Conservation (phyloP, 331 rosid species). For the Erythrophleum ivorense region DNA sequence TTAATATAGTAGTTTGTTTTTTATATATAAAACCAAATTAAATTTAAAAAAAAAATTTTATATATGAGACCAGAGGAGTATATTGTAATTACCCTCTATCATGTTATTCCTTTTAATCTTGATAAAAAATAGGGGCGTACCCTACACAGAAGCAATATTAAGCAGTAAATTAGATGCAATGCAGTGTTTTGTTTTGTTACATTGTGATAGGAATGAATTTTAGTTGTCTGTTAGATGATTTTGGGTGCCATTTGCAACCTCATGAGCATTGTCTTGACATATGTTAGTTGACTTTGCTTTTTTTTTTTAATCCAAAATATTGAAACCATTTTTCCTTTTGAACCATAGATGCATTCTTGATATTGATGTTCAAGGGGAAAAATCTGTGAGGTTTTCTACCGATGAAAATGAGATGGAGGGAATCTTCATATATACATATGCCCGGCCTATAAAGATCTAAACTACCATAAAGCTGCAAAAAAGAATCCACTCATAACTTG, state of each 20-base stretch:
- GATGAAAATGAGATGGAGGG: no score
- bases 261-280: slow-evolving; percentile 19
- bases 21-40: no score
- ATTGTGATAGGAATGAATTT: slow-evolving; percentile 6
- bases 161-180: no score
- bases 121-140: background rate
- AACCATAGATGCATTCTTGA: slow-evolving; percentile 93
- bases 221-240: background rate
- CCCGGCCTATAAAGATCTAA: slow-evolving; percentile 19
- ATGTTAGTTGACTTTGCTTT: slow-evolving; percentile 16
- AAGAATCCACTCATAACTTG: slow-evolving; percentile 64
- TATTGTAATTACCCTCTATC: background rate
- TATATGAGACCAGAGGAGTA: no score
- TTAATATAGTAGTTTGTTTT: no score
- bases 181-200: background rate
- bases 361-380: slow-evolving; percentile 99
- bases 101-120: background rate
- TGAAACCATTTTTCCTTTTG: slow-evolving; percentile 28
- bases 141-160: background rate
- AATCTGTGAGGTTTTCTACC: slow-evolving; percentile 79
- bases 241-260: slow-evolving; percentile 14
- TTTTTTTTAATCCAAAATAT: background rate
- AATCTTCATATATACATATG: no score
- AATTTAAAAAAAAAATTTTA: no score
- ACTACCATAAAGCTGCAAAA: slow-evolving; percentile 18